Conservation (phyloP, 202 grass and related monocot species). For the Zoysia matrella region DNA sequence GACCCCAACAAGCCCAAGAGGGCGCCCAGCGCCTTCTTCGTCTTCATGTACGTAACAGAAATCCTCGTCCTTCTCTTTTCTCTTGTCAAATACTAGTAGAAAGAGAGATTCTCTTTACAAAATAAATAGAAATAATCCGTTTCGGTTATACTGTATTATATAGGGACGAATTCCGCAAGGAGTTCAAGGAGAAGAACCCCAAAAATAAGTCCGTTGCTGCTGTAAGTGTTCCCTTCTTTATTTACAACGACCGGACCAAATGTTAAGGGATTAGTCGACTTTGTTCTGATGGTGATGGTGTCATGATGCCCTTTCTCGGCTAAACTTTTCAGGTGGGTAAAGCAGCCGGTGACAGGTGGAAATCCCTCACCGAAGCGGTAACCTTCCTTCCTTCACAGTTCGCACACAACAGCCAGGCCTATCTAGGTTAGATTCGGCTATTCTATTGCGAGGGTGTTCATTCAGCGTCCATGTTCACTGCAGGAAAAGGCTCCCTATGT, state of each 20-base stretch:
- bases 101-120: too few relatives aligned
- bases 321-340: conserved; percentile 69
- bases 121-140: conserved; percentile 1
- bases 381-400: not conserved
- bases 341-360: conserved; percentile 94
- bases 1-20: conserved; percentile 99
- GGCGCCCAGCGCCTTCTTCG: conserved; percentile 92
- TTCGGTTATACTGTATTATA: not conserved
- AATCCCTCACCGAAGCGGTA: conserved; percentile 74
- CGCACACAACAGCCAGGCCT: not conserved
- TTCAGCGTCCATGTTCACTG: not conserved
- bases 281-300: too few relatives aligned
- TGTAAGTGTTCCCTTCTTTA: conserved; percentile 49
- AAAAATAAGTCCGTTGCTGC: conserved; percentile 91
- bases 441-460: too few relatives aligned
- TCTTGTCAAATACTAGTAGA: not conserved
- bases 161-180: conserved; percentile 94
- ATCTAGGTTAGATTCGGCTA: not conserved
- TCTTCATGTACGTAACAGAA: conserved; percentile 71
- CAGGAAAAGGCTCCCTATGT: conserved; percentile 90
- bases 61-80: not conserved
- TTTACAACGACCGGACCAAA: too few relatives aligned
- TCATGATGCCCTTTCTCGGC: not conserved
- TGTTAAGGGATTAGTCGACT: too few relatives aligned
- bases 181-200: conserved; percentile 97